Evolutionary conservation across 805 yeast genomes (phyloP).

Genomic region (Wickerhamiella cacticola): DNA sequence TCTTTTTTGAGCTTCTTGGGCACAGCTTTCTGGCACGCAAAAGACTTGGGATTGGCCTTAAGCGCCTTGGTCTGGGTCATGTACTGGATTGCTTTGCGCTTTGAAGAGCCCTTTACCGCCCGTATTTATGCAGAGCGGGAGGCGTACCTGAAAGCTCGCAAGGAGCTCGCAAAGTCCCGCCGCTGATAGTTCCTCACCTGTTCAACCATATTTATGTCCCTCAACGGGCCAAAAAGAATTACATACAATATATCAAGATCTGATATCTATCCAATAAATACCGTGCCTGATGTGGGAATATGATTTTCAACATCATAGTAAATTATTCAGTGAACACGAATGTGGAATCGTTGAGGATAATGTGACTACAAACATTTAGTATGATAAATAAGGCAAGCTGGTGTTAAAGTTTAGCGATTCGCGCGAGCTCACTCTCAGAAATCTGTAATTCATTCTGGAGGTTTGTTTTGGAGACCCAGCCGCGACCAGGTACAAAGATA

Average conservation of each 20-base stretch:
- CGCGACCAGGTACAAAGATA: slow-evolving; percentile 13
- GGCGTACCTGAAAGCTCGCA: slow-evolving; percentile 28
- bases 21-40: slow-evolving; percentile 74
- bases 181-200: background rate
- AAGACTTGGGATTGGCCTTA: slow-evolving; percentile 76
- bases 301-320: too few species aligned
- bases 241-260: too few species aligned
- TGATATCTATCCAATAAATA: background rate
- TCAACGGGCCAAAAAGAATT: background rate
- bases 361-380: background rate
- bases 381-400: background rate
- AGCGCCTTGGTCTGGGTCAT: slow-evolving; percentile 62
- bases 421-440: slow-evolving; percentile 8
- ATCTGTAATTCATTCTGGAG: slow-evolving; percentile 11
- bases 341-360: too few species aligned
- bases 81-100: slow-evolving; percentile 71
- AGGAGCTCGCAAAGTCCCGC: slow-evolving; percentile 12
- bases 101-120: slow-evolving; percentile 96
- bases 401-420: background rate
- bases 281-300: background rate
- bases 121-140: slow-evolving; percentile 72
- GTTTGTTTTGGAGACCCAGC: slow-evolving; percentile 12
- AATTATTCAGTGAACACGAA: too few species aligned
- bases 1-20: slow-evolving; percentile 83
- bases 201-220: slow-evolving; percentile 1